Conservation (phyloP, 306 rosid species). For the Fagus crenata region DNA sequence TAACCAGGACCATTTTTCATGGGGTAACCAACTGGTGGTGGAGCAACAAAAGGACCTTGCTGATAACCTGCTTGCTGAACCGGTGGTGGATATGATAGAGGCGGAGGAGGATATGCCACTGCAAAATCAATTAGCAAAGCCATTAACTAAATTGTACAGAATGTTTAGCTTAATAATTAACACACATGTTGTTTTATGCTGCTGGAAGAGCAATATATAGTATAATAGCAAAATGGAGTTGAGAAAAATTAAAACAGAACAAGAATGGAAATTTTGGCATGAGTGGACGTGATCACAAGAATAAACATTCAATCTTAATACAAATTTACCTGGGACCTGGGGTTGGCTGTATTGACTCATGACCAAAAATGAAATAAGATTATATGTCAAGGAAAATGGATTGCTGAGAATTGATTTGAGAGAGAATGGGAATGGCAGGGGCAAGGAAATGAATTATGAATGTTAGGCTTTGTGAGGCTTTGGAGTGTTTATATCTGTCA, state of each 20-base stretch:
- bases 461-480: not conserved
- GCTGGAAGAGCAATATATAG: too few species aligned
- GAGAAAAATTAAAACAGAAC: too few species aligned
- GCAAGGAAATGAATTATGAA: not conserved
- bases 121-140: not conserved
- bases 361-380: not conserved
- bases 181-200: not conserved
- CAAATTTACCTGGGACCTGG: not conserved
- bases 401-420: not conserved
- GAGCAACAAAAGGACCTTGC: not conserved
- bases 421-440: not conserved
- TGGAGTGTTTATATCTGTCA: too few species aligned
- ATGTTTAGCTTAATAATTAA: not conserved
- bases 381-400: not conserved
- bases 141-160: not conserved
- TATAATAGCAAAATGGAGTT: too few species aligned
- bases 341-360: not conserved
- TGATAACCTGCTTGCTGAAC: not conserved
- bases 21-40: conserved; percentile 1
- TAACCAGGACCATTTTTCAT: conserved; percentile 7
- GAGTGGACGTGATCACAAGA: too few species aligned
- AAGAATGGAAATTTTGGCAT: too few species aligned
- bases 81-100: not conserved
- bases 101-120: not conserved
- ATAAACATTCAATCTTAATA: not conserved